Evolutionary conservation across 2,329 filamentous ascomycete species (phyloP).

Genomic region (Dactylellina haptotyla): DNA sequence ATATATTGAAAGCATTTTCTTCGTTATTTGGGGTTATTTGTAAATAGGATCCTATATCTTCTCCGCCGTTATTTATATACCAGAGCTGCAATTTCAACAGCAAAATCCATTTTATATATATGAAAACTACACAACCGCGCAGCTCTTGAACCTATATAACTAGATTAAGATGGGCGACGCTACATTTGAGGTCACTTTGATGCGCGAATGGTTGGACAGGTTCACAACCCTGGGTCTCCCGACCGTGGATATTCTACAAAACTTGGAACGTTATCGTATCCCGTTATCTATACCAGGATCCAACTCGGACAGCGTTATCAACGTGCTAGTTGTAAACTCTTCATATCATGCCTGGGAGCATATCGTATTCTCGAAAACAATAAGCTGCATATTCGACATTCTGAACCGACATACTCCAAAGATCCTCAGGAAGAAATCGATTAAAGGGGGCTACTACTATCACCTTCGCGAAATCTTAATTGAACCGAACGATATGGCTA

Average conservation of each 20-base stretch:
- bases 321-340: neutral
- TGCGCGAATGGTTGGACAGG: neutral
- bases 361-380: constrained; percentile 5
- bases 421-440: constrained; percentile 5
- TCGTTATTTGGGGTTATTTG: too few relatives aligned
- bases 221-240: neutral
- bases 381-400: neutral
- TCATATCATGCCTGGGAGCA: constrained; percentile 15
- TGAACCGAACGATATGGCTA: neutral
- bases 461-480: constrained; percentile 9
- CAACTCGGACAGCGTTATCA: neutral
- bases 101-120: too few relatives aligned
- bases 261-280: neutral
- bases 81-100: too few relatives aligned
- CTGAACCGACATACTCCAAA: neutral
- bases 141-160: too few relatives aligned
- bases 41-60: too few relatives aligned
- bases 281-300: constrained; percentile 8
- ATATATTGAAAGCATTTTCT: too few relatives aligned
- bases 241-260: neutral
- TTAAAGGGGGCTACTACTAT: constrained; percentile 14
- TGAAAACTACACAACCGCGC: too few relatives aligned
- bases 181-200: constrained; percentile 4
- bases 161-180: too few relatives aligned
- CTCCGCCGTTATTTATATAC: too few relatives aligned